These are phyloP conservation scores for Cerioporus squamosus DNA, from an alignment of 1,284 basidiomycete species.

Conservation along the genomic window DNA sequence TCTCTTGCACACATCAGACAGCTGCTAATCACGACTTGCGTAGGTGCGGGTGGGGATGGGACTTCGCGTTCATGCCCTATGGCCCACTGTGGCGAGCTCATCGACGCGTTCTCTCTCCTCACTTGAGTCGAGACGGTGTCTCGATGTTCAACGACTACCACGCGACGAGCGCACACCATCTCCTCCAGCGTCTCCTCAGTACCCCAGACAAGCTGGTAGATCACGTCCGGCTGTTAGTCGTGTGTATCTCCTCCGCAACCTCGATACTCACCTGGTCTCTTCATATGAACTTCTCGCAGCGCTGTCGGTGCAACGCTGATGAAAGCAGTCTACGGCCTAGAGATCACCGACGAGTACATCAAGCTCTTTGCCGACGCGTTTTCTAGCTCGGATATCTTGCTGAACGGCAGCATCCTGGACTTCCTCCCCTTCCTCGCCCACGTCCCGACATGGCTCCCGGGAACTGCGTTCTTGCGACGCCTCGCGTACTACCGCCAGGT, in stretches of 20 bases:
- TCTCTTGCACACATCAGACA: too few relatives aligned
- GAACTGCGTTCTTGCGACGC: not conserved
- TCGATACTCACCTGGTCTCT: not conserved
- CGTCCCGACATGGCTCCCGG: slow-evolving; percentile 17
- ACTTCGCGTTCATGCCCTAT: slow-evolving; percentile 15
- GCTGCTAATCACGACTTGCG: too few relatives aligned
- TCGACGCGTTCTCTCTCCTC: slow-evolving; percentile 20
- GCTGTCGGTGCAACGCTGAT: slow-evolving; percentile 13
- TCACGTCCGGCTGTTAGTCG: slow-evolving; percentile 1
- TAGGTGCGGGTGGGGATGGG: slow-evolving; percentile 19
- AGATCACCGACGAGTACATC: slow-evolving; percentile 10
- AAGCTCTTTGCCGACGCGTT: slow-evolving; percentile 6
- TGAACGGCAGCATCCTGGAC: slow-evolving; percentile 8
- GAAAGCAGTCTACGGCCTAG: slow-evolving; percentile 15
- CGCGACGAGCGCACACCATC: slow-evolving; percentile 4
- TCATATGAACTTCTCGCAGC: not conserved
- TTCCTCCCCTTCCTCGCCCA: slow-evolving; percentile 11
- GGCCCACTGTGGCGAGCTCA: slow-evolving; percentile 19
- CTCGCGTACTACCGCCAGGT: not conserved
- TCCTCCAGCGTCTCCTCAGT: slow-evolving; percentile 8
- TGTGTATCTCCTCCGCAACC: not conserved
- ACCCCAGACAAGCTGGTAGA: not conserved
- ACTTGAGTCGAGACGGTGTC: slow-evolving; percentile 10
- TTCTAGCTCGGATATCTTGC: not conserved
- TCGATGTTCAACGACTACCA: slow-evolving; percentile 2